A percentile compares a stretch with the other conserved stretches of the same genome.
phyloP scores from a whole-genome alignment of 2,329 filamentous ascomycete genomes.

The Bipolaris bicolor region DNA sequence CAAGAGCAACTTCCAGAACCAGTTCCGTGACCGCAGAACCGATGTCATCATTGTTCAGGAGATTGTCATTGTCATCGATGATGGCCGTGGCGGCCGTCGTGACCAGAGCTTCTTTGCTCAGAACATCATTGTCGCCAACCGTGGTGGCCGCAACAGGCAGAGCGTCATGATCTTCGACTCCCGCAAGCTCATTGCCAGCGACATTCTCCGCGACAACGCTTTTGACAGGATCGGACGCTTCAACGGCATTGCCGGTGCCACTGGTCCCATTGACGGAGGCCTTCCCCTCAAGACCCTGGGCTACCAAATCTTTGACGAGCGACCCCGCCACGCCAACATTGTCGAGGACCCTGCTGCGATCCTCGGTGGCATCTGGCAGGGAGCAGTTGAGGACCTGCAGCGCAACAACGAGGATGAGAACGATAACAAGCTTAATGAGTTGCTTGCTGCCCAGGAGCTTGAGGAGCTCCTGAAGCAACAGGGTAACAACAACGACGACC shows the following conservation, averaged over 20 bases:
- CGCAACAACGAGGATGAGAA: constrained; percentile 26
- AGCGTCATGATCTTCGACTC: constrained; percentile 41
- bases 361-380: constrained; percentile 36
- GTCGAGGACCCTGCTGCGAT: constrained; percentile 38
- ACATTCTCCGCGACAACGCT: constrained; percentile 33
- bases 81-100: constrained; percentile 32
- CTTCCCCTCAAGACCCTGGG: constrained; percentile 33
- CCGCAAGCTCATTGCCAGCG: constrained; percentile 32
- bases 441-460: constrained; percentile 28
- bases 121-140: constrained; percentile 37
- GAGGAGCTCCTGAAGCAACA: constrained; percentile 12
- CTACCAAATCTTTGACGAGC: constrained; percentile 37
- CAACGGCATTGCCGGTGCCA: constrained; percentile 24
- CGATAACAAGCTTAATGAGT: constrained; percentile 33
- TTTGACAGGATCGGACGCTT: constrained; percentile 18
- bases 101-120: constrained; percentile 40
- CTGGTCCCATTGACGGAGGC: constrained; percentile 10
- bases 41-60: constrained; percentile 42
- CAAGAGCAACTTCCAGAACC: constrained; percentile 33
- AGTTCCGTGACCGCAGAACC: constrained; percentile 27
- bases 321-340: constrained; percentile 37
- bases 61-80: constrained; percentile 36
- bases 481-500: constrained; percentile 5
- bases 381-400: constrained; percentile 36
- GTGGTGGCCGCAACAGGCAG: constrained; percentile 28